phyloP scores from a whole-genome alignment of 2,329 filamentous ascomycete species.

The Chaetomium olivaceum region DNA sequence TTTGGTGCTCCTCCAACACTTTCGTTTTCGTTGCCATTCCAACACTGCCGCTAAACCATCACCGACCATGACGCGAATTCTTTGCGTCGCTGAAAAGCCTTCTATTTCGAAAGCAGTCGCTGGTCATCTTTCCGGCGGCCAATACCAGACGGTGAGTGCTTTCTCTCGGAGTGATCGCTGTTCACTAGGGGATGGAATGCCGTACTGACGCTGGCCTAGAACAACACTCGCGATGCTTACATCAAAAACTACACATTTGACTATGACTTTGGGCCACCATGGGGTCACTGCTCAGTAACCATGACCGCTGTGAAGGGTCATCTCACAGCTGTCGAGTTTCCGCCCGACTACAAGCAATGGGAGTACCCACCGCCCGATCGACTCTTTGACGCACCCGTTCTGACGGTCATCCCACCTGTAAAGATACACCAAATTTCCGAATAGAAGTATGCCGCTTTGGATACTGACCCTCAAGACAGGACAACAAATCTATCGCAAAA shows the following conservation, averaged over 20 bases:
- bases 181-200: conserved; percentile 7
- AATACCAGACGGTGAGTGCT: conserved; percentile 65
- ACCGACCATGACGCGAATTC: conserved; percentile 51
- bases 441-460: background rate
- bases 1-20: background rate
- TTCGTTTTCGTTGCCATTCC: background rate
- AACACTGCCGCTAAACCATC: background rate
- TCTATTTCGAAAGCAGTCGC: conserved; percentile 96
- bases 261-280: conserved; percentile 79
- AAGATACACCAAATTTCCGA: conserved; percentile 23
- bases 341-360: conserved; percentile 74
- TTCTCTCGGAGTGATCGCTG: conserved; percentile 1
- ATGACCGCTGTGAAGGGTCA: conserved; percentile 96
- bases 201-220: conserved; percentile 47
- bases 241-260: conserved; percentile 94
- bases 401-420: conserved; percentile 67
- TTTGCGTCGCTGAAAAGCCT: conserved; percentile 68
- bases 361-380: conserved; percentile 72
- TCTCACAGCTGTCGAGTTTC: conserved; percentile 78
- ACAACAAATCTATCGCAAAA: conserved; percentile 76
- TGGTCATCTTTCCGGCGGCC: conserved; percentile 79
- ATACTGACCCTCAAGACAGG: conserved; percentile 46
- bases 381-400: conserved; percentile 79
- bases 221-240: conserved; percentile 69
- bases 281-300: conserved; percentile 80